Evolutionary conservation across 1,139 yeast species (phyloP).

Genomic region (Kodamaea anthophila): DNA sequence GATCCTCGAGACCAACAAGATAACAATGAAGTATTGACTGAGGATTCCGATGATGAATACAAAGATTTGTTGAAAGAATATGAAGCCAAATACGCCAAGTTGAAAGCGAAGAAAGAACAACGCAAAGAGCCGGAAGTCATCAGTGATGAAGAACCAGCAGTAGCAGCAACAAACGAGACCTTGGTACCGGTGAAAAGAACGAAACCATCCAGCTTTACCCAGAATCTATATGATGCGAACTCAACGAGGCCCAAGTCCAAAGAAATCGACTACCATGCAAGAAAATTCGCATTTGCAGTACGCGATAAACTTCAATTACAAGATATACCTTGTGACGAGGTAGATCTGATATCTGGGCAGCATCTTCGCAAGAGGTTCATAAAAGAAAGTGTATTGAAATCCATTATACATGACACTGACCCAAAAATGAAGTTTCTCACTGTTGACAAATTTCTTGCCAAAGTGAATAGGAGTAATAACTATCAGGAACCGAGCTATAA

Average conservation of each 20-base stretch:
- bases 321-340: slow-evolving; percentile 9
- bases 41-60: slow-evolving; percentile 20
- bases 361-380: slow-evolving; percentile 39
- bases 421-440: slow-evolving; percentile 38
- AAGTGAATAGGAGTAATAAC: slow-evolving; percentile 56
- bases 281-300: slow-evolving; percentile 16
- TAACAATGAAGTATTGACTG: slow-evolving; percentile 16
- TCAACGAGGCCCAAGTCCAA: slow-evolving; percentile 2
- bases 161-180: neutral
- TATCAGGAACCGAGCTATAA: slow-evolving; percentile 62
- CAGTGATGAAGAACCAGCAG: slow-evolving; percentile 6
- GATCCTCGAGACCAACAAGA: slow-evolving; percentile 15
- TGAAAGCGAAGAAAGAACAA: slow-evolving; percentile 11
- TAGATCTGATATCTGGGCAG: slow-evolving; percentile 14
- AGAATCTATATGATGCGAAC: slow-evolving; percentile 7
- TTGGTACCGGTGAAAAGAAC: neutral
- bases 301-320: slow-evolving; percentile 8
- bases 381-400: slow-evolving; percentile 23
- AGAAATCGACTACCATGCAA: slow-evolving; percentile 12
- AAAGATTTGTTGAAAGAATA: slow-evolving; percentile 20
- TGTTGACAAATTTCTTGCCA: slow-evolving; percentile 54
- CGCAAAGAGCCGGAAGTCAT: slow-evolving; percentile 3
- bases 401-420: slow-evolving; percentile 32
- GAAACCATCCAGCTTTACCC: slow-evolving; percentile 10
- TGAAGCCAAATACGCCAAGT: slow-evolving; percentile 14